Percentiles rank a stretch among this genome's conserved stretches.
Conservation (phyloP, 257 asterid species). For the Craterostigma plantagineum region DNA sequence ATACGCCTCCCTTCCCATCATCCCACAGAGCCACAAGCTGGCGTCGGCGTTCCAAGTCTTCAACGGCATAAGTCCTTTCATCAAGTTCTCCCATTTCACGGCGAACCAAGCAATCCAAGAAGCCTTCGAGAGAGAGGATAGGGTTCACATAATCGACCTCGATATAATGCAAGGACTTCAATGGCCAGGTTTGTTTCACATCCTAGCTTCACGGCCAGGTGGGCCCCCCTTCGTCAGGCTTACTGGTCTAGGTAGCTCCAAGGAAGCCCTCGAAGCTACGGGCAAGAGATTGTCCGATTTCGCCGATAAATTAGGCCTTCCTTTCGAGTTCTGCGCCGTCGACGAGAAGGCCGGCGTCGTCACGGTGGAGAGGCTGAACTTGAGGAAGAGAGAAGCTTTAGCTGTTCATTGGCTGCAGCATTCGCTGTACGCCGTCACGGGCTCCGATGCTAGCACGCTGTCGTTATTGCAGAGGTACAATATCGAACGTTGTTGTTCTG, state of each 20-base stretch:
- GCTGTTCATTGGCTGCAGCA: constrained; percentile 99
- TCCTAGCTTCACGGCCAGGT: constrained; percentile 74
- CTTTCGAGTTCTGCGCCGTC: constrained; percentile 65
- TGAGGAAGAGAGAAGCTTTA: constrained; percentile 73
- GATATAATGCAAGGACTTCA: constrained; percentile 97
- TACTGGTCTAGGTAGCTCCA: constrained; percentile 71
- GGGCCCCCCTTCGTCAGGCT: constrained; percentile 89
- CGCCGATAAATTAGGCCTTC: constrained; percentile 71
- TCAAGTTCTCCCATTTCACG: constrained; percentile 87
- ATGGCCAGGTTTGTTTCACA: constrained; percentile 95
- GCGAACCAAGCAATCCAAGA: constrained; percentile 97
- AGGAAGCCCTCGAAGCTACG: constrained; percentile 80
- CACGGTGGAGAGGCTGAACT: constrained; percentile 43
- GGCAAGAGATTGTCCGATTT: constrained; percentile 84
- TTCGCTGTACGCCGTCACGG: constrained; percentile 87
- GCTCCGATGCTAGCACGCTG: constrained; percentile 67
- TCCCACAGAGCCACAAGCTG: constrained; percentile 60
- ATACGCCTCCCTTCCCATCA: constrained; percentile 48
- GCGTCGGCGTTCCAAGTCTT: constrained; percentile 83
- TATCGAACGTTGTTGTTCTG: too few species aligned
- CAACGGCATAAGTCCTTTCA: constrained; percentile 88
- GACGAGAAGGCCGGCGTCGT: constrained; percentile 79
- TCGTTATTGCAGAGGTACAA: constrained; percentile 82
- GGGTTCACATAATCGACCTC: constrained; percentile 90
- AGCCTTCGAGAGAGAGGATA: constrained; percentile 80